Base-by-base conservation (phyloP, 2,329 filamentous ascomycete species). In the Botrytis sinoallii region DNA sequence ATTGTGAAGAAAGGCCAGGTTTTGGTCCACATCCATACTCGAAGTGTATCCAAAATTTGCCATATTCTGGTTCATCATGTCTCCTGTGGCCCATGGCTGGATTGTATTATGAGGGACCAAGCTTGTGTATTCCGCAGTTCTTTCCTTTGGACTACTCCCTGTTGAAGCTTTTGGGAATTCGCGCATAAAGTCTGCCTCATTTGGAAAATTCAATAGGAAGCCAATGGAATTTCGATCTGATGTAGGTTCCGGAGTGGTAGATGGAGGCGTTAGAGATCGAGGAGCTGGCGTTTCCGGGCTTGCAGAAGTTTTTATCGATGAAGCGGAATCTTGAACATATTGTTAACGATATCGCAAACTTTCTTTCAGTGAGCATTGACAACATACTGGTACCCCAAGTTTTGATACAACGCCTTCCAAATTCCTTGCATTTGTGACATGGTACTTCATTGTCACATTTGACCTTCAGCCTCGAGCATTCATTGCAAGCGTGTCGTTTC, bases 361-460 rank as follows among this genome's bases (percentile, higher is more conserved):
- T 57, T 7, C 55, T 29, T 63, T 25, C 59, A 6, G 38, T 20
- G 20, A 29, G n/a, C 1, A 57, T 61, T 7, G 8, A 42, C 16
- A 35, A 32, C 25, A 52, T 55, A 79, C 79, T 76, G 71, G 74
- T 52, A 65, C 76, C 44, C 55, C 79, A 72, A 46, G 74, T 79
- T 74, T 79, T 81, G 55, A 80, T 77, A 74, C 80, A 80, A 32
- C 68, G 76, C 63, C 80, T 76, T 29, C 79, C 79, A 75, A 80
- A 81, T 48, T 81, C 80, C 32, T 74, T 76, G 70, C 80, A 81
- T 73, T 81, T 81, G 44, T 76, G 75, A 72, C 80, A 81, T 1
- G 80, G 80, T 16, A 78, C 75, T 69, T 79, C 76, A 66, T 78
- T 80, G 74, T 81, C 80, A 74, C 80, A 81, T 74, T 81, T 81